A percentile compares a stretch with the other conserved stretches of the same genome.
Evolutionary conservation across 2,329 filamentous ascomycete species (phyloP).

Genomic region (Apiospora koreana): DNA sequence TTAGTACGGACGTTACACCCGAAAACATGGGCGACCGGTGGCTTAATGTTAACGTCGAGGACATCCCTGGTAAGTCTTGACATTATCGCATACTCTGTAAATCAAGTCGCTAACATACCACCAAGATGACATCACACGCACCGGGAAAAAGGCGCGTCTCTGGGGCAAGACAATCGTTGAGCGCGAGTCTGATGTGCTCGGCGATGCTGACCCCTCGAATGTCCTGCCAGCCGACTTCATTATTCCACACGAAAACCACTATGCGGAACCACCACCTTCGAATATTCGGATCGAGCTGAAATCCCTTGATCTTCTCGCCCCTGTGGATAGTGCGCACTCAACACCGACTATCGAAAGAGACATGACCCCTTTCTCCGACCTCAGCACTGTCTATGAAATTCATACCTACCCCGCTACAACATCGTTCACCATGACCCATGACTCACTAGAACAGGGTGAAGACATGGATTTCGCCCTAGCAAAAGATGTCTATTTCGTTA

Average conservation of each 20-base stretch:
- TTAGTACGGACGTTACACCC: conserved; percentile 61
- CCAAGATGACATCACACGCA: conserved; percentile 49
- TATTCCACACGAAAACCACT: conserved; percentile 58
- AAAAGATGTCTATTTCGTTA: conserved; percentile 66
- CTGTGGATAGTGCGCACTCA: conserved; percentile 44
- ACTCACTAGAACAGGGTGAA: conserved; percentile 39
- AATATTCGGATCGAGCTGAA: conserved; percentile 50
- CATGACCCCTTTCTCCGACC: conserved; percentile 39
- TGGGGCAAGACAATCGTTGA: conserved; percentile 63
- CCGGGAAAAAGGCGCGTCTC: conserved; percentile 58
- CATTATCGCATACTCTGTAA: conserved; percentile 18
- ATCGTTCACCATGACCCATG: conserved; percentile 42
- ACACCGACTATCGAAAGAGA: conserved; percentile 45
- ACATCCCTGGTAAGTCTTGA: conserved; percentile 49
- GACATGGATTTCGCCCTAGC: conserved; percentile 47
- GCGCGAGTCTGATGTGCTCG: conserved; percentile 60
- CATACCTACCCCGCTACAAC: conserved; percentile 42
- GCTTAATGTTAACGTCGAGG: conserved; percentile 58
- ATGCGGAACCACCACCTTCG: conserved; percentile 47
- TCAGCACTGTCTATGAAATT: conserved; percentile 31
- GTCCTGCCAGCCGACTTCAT: conserved; percentile 64
- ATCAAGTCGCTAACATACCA: conserved; percentile 19
- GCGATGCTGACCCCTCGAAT: conserved; percentile 54
- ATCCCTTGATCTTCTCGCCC: conserved; percentile 49
- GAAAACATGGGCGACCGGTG: conserved; percentile 55